phyloP scores from a whole-genome alignment of 495 filamentous ascomycete species.

The Aspergillus bridgeri region DNA sequence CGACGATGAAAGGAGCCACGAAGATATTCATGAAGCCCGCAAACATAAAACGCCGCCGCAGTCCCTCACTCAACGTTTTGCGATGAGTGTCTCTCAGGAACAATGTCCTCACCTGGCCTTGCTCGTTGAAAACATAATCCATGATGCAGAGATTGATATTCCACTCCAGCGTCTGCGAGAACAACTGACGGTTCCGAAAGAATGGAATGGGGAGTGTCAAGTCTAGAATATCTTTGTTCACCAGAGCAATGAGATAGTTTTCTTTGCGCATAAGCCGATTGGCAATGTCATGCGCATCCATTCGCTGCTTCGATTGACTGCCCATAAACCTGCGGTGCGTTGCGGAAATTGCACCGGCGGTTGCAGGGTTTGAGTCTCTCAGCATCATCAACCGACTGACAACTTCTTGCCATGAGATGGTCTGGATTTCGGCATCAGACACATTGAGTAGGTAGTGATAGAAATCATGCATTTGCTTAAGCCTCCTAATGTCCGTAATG shows the following conservation, averaged over 20 bases:
- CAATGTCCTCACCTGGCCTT: constrained; percentile 74
- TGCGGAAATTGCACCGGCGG: constrained; percentile 62
- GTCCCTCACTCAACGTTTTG: constrained; percentile 67
- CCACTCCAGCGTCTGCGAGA: constrained; percentile 83
- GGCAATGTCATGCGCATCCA: constrained; percentile 96
- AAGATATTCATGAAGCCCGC: constrained; percentile 83
- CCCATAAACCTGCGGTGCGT: constrained; percentile 66
- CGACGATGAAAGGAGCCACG: constrained; percentile 75
- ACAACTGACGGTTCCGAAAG: constrained; percentile 69
- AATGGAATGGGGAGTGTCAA: constrained; percentile 84
- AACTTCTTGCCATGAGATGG: constrained; percentile 92
- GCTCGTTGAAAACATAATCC: constrained; percentile 89
- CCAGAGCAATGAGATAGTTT: constrained; percentile 92
- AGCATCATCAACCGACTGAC: constrained; percentile 85
- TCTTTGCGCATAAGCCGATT: constrained; percentile 95
- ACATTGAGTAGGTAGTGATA: constrained; percentile 82
- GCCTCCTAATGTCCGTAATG: constrained; percentile 67
- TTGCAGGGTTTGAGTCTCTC: constrained; percentile 81
- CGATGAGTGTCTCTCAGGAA: constrained; percentile 83
- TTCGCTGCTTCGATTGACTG: constrained; percentile 86
- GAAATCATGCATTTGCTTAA: constrained; percentile 82
- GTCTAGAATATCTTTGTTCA: constrained; percentile 94
- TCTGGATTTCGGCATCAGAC: constrained; percentile 90
- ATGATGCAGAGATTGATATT: constrained; percentile 83
- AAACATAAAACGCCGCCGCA: constrained; percentile 74